Conservation (phyloP, 1,284 basidiomycete genomes). For the Papiliotrema terrestris region DNA sequence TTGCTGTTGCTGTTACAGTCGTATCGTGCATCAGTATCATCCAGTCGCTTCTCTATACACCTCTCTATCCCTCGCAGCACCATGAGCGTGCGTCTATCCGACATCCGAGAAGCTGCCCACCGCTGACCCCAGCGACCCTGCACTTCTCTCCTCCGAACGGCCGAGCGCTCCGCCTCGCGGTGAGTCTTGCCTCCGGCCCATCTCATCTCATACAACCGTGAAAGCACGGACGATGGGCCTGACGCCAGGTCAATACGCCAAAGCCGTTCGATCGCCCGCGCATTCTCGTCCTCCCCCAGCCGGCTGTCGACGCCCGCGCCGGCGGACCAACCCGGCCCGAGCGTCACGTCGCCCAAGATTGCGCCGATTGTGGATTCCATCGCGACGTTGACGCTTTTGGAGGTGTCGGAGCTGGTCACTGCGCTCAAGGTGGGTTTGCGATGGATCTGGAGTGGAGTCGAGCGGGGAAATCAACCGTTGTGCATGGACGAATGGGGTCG, state of each 20-base stretch:
- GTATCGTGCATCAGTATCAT: not conserved
- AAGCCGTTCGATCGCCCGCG: not conserved
- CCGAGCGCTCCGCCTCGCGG: slow-evolving; percentile 2
- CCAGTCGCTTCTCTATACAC: not conserved
- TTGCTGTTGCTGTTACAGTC: too few relatives aligned
- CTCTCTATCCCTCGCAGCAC: not conserved
- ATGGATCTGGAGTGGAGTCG: not conserved
- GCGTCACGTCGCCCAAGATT: slow-evolving; percentile 58
- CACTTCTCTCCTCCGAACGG: slow-evolving; percentile 3
- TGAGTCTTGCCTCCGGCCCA: not conserved
- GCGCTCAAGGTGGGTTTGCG: slow-evolving; percentile 70
- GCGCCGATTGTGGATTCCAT: slow-evolving; percentile 89
- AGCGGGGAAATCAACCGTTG: not conserved
- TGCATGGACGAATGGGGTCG: too few relatives aligned
- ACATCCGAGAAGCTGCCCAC: not conserved
- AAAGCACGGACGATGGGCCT: not conserved
- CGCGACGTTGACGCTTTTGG: slow-evolving; percentile 81
- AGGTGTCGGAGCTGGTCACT: slow-evolving; percentile 94
- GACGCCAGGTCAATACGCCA: slow-evolving; percentile 3
- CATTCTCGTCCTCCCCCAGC: slow-evolving; percentile 1
- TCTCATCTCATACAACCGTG: not conserved
- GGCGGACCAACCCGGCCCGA: slow-evolving; percentile 16
- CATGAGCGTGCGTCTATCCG: slow-evolving; percentile 3
- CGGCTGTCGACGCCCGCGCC: slow-evolving; percentile 2
- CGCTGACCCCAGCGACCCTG: slow-evolving; percentile 1